These are phyloP conservation scores for Anthracocystis panici-leucophaei DNA, from an alignment of 1,284 basidiomycete species.

Conservation along the genomic window DNA sequence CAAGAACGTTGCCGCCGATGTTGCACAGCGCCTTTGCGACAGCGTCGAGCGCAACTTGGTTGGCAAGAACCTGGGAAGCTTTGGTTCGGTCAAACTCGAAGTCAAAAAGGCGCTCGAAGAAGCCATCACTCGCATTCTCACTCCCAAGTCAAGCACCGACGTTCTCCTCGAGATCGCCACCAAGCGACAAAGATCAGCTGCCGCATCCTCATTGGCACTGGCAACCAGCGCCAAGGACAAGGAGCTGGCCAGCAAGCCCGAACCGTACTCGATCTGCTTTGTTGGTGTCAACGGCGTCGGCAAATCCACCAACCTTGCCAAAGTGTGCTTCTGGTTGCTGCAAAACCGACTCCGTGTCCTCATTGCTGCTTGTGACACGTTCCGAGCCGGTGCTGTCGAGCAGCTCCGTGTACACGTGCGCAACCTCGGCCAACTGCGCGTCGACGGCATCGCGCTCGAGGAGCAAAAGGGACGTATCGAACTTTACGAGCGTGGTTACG, in stretches of 20 bases:
- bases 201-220: slow-evolving; percentile 48
- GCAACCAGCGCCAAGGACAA: slow-evolving; percentile 68
- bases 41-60: slow-evolving; percentile 88
- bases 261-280: slow-evolving; percentile 93
- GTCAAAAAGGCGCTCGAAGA: slow-evolving; percentile 86
- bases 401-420: slow-evolving; percentile 96
- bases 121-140: slow-evolving; percentile 91
- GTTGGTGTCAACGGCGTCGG: slow-evolving; percentile 99
- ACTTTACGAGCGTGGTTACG: slow-evolving; percentile 95
- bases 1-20: slow-evolving; percentile 97
- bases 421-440: slow-evolving; percentile 85
- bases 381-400: slow-evolving; percentile 97
- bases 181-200: slow-evolving; percentile 68
- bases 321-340: slow-evolving; percentile 98
- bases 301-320: slow-evolving; percentile 97
- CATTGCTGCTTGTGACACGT: slow-evolving; percentile 98
- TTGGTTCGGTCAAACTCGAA: slow-evolving; percentile 78
- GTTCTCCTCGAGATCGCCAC: slow-evolving; percentile 79
- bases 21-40: slow-evolving; percentile 93
- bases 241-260: slow-evolving; percentile 73
- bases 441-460: slow-evolving; percentile 57
- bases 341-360: slow-evolving; percentile 93
- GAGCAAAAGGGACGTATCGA: slow-evolving; percentile 82
- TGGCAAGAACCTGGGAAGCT: slow-evolving; percentile 75
- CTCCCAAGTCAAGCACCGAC: slow-evolving; percentile 96